Evolutionary conservation across 2,329 filamentous ascomycete genomes (phyloP), one percentile per base, ranked within the genome.

Genomic region (Colletotrichum eleusines): DNA sequence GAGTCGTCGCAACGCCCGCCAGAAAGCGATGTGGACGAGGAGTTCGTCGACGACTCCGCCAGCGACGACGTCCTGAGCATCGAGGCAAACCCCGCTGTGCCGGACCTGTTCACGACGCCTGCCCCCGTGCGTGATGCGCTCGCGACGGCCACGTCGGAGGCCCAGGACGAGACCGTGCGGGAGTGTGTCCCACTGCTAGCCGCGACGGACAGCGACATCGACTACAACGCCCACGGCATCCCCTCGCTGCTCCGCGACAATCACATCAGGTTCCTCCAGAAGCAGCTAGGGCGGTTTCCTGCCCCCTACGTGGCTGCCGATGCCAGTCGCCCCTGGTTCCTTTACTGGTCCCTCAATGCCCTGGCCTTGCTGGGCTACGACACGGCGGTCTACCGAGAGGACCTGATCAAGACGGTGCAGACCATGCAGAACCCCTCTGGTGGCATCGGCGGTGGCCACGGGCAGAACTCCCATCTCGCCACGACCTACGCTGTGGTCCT

Each of bases 381-480:
- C 78, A 84, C 88, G 58, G 81, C 81, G 40, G 81, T 89, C 48
- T 95, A 94, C 80, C 88, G 91, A 66, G 84, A 92, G 74, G 86
- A 88, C 81, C 89, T 95, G 69, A 83, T 93, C 61, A 88, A 90
- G 71, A 98, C 95, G 8, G 91, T 96, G 61, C 87, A 86, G 58
- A 89, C 93, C 54, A 91, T 95, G 81, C 96, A 98, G 82, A 97
- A 98, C 80, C 80, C 85, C 28, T 86, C 86, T 20, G 96, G 96
- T 61, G 96, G 96, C 2, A 97, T 97, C 79, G 96, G 94, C 63
- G 96, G 95, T 73, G 95, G 96, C n/a, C 92, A 94, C 80, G 94
- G 95, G 35, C 96, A 98, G 79, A 86, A 89, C 74, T 94, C 94
- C 63, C 96, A 99, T 81, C 88, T 96, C 75, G 96, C 96, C 68